Evolutionary conservation across 495 filamentous ascomycete species (phyloP).

Genomic region (Cladorrhinum samala): DNA sequence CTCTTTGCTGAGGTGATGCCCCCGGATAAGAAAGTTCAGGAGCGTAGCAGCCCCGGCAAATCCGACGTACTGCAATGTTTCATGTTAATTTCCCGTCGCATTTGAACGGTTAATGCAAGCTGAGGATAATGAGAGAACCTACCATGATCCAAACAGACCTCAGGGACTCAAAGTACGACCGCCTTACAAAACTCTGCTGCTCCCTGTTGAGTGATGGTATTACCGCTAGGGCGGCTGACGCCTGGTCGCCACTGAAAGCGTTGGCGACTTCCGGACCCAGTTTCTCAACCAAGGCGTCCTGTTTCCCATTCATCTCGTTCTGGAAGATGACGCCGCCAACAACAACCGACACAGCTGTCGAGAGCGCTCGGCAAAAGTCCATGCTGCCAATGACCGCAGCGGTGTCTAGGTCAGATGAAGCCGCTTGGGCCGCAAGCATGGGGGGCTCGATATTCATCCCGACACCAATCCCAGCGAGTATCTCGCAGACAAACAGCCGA

Average conservation of each 20-base stretch:
- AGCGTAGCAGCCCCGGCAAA: not conserved
- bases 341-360: constrained; percentile 62
- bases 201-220: constrained; percentile 41
- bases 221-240: constrained; percentile 49
- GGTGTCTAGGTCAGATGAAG: constrained; percentile 56
- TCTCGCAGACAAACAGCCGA: constrained; percentile 52
- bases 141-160: constrained; percentile 58
- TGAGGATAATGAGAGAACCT: too few relatives aligned
- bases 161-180: constrained; percentile 50
- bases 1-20: constrained; percentile 46
- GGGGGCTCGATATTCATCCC: constrained; percentile 64
- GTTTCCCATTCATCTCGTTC: constrained; percentile 41
- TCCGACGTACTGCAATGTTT: not conserved
- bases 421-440: constrained; percentile 65
- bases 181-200: constrained; percentile 41
- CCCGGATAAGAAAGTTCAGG: constrained; percentile 42
- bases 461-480: constrained; percentile 58
- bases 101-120: too few relatives aligned
- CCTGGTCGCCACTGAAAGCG: constrained; percentile 39
- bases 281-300: constrained; percentile 19
- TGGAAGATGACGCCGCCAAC: constrained; percentile 73
- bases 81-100: too few relatives aligned
- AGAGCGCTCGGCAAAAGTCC: constrained; percentile 62
- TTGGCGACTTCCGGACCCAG: constrained; percentile 34
- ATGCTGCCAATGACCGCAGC: constrained; percentile 68